Base-by-base conservation (phyloP, 331 rosid genomes). In the Arachis monticola region DNA sequence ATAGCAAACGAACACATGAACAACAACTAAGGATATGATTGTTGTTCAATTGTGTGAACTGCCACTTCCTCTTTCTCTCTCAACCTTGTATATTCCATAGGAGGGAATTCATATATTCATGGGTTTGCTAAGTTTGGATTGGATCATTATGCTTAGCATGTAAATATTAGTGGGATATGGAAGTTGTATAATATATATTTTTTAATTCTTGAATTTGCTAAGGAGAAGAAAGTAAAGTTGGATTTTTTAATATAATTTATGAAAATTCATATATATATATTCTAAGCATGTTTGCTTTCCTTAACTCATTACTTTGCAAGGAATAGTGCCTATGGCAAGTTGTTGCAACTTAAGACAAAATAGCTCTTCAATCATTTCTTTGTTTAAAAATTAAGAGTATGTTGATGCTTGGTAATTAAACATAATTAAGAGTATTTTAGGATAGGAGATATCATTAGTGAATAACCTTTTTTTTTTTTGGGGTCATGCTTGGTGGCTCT, bases 101-200 rank as follows among this genome's bases (percentile, higher is more conserved):
- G 62, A 61, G 79, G 68, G 71, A 71, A 80, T 69, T 72, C 79
- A 69, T 61, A 62, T 74, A 62, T 75, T 75, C 58, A 40, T 64
- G 80, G 67, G 11, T 75, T 75, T 69, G 48, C 56, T 44, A 7
- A 64, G 70, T 78, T 72, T 72, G 80, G 77, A 27, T 64, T 64
- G 51, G 51, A 35, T 71, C 48, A 56, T 78, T 57, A 57, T 77
- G 82, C 79, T 83, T 69, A 64, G 79, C 66, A 45, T 82, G 85
- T 80, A 77, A 80, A 80, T 79, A 72, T 64, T 77, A 70, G 67
- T 72, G 35, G 77, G 60, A 85, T 76, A 77, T 38, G 80, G 60
- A 80, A 38, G 67, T 76, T 68, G 61, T 74, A 51, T 77, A 64
- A 46, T 79, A 72, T 73, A 71, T 80, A 51, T 13, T 70, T 73